Evolutionary conservation across 164 flowering plant species (phyloP).

Genomic region (Piper betle): DNA sequence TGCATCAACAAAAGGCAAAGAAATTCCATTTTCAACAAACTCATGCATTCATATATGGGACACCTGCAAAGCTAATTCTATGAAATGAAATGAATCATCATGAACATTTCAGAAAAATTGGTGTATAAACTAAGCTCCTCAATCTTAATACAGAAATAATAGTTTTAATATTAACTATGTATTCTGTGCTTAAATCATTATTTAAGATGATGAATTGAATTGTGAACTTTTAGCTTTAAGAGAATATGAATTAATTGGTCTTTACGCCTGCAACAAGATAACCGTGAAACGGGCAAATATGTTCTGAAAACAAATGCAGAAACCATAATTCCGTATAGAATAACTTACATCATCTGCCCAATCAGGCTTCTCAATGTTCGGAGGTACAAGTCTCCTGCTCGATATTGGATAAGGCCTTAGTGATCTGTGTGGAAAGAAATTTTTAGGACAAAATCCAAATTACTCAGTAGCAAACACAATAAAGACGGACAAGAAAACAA

Average conservation of each 20-base stretch:
- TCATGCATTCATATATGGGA: no score
- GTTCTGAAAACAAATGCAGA: conserved; percentile 1
- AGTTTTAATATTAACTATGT: background rate
- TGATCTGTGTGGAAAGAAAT: conserved; percentile 22
- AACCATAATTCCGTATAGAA: background rate
- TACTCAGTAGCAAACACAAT: background rate
- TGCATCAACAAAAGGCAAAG: no score
- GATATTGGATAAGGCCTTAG: conserved; percentile 85
- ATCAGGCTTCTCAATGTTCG: conserved; percentile 70
- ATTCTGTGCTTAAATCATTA: background rate
- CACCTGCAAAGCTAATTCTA: no score
- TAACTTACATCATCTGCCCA: conserved; percentile 87
- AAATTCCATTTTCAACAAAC: no score
- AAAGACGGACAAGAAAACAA: background rate
- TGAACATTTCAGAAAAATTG: no score
- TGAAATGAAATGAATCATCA: no score
- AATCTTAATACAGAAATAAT: no score
- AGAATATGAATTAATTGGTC: background rate
- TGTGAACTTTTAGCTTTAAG: background rate
- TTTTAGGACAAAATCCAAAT: background rate
- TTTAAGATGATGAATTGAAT: no score
- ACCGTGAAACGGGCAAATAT: no score
- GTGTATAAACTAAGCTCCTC: no score
- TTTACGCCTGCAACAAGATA: no score
- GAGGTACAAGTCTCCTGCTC: conserved; percentile 49